Evolutionary conservation across 2,329 filamentous ascomycete genomes (phyloP).

Genomic region (Aspergillus texensis): DNA sequence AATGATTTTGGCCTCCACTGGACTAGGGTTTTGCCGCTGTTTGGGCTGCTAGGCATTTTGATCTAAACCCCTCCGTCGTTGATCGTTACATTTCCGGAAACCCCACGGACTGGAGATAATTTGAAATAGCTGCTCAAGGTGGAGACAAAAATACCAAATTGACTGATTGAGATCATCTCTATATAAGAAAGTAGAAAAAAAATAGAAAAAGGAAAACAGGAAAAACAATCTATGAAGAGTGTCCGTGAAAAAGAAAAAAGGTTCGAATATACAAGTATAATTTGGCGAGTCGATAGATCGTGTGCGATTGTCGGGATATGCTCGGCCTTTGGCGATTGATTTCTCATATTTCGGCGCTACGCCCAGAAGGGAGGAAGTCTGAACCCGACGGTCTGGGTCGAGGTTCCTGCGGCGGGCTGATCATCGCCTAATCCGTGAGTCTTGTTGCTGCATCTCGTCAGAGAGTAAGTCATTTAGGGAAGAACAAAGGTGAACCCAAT

Average conservation of each 20-base stretch:
- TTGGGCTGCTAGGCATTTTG: background rate
- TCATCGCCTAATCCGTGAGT: slow-evolving; percentile 22
- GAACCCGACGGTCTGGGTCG: slow-evolving; percentile 33
- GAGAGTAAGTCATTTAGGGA: background rate
- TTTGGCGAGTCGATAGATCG: background rate
- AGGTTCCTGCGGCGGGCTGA: slow-evolving; percentile 34
- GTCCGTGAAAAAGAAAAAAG: background rate
- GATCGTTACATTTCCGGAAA: background rate
- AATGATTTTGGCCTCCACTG: background rate
- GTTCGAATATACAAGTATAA: background rate
- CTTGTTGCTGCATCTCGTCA: background rate
- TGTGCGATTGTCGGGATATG: background rate
- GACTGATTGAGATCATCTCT: background rate
- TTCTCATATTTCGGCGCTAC: background rate
- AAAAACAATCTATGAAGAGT: background rate
- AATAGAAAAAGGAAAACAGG: background rate
- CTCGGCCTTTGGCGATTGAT: background rate
- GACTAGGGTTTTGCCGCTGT: slow-evolving; percentile 5
- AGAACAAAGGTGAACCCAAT: background rate
- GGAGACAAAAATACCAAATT: background rate
- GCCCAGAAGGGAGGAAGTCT: slow-evolving; percentile 6
- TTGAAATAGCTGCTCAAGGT: background rate
- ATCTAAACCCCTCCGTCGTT: background rate
- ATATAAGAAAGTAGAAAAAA: background rate
- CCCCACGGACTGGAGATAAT: background rate